Percentiles rank a stretch among this genome's conserved stretches.
These are phyloP conservation scores for Ilyonectria robusta DNA, from an alignment of 2,329 filamentous ascomycete species.

Conservation along the genomic window DNA sequence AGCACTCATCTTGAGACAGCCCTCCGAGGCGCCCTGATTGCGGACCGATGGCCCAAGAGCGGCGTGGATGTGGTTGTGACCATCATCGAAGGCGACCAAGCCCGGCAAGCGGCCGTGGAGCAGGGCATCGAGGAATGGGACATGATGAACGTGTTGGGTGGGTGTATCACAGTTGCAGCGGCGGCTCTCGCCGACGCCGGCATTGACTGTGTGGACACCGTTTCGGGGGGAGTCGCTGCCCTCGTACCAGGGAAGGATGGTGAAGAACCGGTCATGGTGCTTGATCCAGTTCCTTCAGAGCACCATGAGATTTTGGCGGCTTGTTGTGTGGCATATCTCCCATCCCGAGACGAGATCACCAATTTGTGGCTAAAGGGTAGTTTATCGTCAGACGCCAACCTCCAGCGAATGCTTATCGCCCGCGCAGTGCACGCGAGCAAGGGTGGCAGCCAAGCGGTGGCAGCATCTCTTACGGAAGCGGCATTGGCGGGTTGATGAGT, in stretches of 20 bases:
- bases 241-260: constrained; percentile 66
- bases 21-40: constrained; percentile 89
- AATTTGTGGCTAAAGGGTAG: constrained; percentile 93
- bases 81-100: constrained; percentile 93
- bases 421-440: constrained; percentile 59
- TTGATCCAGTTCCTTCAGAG: constrained; percentile 88
- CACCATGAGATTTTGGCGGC: constrained; percentile 83
- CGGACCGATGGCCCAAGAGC: constrained; percentile 98
- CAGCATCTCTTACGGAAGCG: constrained; percentile 55
- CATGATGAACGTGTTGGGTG: constrained; percentile 90
- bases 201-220: constrained; percentile 94
- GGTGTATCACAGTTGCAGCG: constrained; percentile 93
- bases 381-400: constrained; percentile 56
- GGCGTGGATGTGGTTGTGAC: constrained; percentile 96
- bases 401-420: constrained; percentile 55
- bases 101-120: constrained; percentile 66
- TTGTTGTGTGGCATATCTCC: constrained; percentile 92
- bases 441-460: constrained; percentile 52
- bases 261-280: constrained; percentile 66
- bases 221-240: constrained; percentile 90
- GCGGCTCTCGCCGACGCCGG: constrained; percentile 94
- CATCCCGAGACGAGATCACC: constrained; percentile 89
- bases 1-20: constrained; percentile 93
- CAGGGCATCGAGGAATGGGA: constrained; percentile 80
- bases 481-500: constrained; percentile 39